These are phyloP conservation scores for Thelonectria rubi DNA, from an alignment of 2,329 filamentous ascomycete species.

Conservation along the genomic window DNA sequence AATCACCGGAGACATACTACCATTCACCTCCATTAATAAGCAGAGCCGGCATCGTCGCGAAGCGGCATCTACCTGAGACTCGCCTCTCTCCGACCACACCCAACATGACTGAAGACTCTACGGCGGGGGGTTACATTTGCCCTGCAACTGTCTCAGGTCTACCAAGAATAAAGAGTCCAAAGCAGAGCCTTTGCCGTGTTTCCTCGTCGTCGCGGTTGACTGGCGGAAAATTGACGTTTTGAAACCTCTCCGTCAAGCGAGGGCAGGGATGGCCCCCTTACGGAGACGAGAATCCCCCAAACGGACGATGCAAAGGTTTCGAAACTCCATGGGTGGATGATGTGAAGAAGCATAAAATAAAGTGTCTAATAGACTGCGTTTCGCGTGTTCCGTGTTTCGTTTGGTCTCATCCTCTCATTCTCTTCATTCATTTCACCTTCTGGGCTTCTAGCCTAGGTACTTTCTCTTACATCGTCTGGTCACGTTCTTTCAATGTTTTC, in stretches of 20 bases:
- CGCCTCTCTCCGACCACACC: neutral
- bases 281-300: neutral
- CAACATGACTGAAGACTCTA: neutral
- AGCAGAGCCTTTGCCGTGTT: neutral
- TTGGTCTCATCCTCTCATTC: neutral
- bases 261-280: neutral
- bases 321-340: neutral
- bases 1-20: neutral
- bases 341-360: slow-evolving; percentile 1
- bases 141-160: neutral
- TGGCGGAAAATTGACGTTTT: slow-evolving; percentile 16
- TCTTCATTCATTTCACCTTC: neutral
- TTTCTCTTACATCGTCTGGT: neutral
- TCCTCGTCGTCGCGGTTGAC: neutral
- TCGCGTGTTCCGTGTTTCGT: neutral
- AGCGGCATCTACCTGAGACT: neutral
- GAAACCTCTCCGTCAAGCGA: slow-evolving; percentile 8
- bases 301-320: neutral
- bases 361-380: neutral
- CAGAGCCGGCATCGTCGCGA: neutral
- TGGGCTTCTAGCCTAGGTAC: neutral
- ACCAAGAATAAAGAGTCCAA: neutral
- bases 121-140: neutral
- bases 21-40: neutral
- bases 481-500: slow-evolving; percentile 15